Base-by-base conservation (phyloP, 1,284 basidiomycete genomes). In the Clitocybe nebularis region DNA sequence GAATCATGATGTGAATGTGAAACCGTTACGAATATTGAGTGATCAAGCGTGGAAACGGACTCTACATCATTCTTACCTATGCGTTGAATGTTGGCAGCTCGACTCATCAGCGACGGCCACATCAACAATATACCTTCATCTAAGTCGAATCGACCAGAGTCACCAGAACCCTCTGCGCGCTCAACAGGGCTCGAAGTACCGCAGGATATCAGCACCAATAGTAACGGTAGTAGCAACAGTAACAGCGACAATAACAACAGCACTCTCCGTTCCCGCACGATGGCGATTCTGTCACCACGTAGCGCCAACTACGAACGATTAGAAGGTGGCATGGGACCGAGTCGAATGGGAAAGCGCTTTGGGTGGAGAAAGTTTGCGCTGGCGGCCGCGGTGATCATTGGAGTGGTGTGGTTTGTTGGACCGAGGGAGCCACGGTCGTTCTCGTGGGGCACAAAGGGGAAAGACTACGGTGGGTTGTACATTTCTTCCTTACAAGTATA, bases 311-410 rank as follows among this genome's bases (percentile, higher is more conserved):
- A 83, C 57, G 81, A 84, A 43, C 71, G 79, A 26, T 68, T 85
- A 26, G 82, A 85, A 57, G 68, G 72, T 30, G 82, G 81, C 8
- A 69, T 79, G 60, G 78, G 76, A 6, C 68, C 73, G 4, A 59
- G 61, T 45, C 65, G 69, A 14, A 45, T 54, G 20, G 64, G 56
- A 46, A 46, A 52, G 33, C 51, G 60, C 4, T 63, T 69, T 43
- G 62, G 58, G n/a, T 88, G 84, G 85, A 85, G 79, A 62, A 83
- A 77, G 63, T 72, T 84, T 43, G 76, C 72, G 1, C 59, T 85
- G 8, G 79, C 68, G 2, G 79, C 75, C 37, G 68, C 59, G 2
- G 58, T 77, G 0, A 57, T 85, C 32, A 66, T 86, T 50, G 71
- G 66, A 2, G 54, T 84, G 19, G 74, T 87, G 17, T 87, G 76